Base-by-base conservation (phyloP, 1,139 yeast genomes). In the Yamadazyma mexicana region DNA sequence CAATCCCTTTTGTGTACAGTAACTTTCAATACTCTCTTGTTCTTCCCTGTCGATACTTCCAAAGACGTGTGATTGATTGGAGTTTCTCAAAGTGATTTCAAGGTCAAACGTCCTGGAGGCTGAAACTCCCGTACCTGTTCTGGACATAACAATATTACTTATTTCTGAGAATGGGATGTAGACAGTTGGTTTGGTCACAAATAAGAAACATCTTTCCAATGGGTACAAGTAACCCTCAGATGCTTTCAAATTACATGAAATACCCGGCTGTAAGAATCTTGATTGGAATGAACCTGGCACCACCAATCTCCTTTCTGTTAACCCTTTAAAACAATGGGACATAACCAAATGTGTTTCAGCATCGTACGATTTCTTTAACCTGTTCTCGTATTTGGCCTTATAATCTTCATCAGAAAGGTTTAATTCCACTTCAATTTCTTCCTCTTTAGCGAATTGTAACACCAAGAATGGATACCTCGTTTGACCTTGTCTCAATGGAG, bases 381-480 rank as follows among this genome's bases (percentile, higher is more conserved):
- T 81, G 49, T 81, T 89, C 55, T 86, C 83, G 61, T 87, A 94
- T 51, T 83, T 85, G 37, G 68, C 66, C 48, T 85, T 81, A 59
- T 80, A 89, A 54, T 87, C 97, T 39, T 79, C 87, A 34, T 91
- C 96, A 34, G 84, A 82, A 24, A 92, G 66, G 56, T 94, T 91
- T 50, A 94, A 73, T 58, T 89, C 96, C 36, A 92, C 83, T 60
- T 89, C 97, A 35, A 89, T 79, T 59, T 87, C 96, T 62, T 92
- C 98, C 50, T 88, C 96, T 46, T 82, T 80, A 44, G 83, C 78
- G 59, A 92, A 88, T 64, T 92, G 98, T 62, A 91, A 67, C 9
- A 89, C 94, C 58, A 92, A 69, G 62, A 88, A 94, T 35, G 97
- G 96, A 58, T 92, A 92, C 47, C 96, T 78, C 1, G 98, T 94